Percentiles rank a stretch among this genome's conserved stretches.
phyloP scores from a whole-genome alignment of 495 filamentous ascomycete genomes.

The Tuber calosporum region DNA sequence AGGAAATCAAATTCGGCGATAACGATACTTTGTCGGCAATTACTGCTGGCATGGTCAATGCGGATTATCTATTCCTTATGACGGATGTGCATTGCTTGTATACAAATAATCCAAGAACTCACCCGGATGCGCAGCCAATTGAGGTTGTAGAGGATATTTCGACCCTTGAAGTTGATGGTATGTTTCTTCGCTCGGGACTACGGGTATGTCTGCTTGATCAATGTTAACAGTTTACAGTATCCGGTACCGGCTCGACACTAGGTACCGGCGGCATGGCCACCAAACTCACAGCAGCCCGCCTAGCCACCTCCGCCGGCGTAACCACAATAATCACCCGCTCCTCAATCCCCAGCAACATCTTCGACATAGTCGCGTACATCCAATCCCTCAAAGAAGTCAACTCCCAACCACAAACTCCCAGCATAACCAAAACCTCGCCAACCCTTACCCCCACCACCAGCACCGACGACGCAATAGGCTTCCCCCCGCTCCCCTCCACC shows the following conservation, averaged over 20 bases:
- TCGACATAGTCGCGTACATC: conserved; percentile 73
- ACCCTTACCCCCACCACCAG: conserved; percentile 15
- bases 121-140: conserved; percentile 80
- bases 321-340: conserved; percentile 90
- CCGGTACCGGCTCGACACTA: conserved; percentile 74
- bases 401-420: conserved; percentile 14
- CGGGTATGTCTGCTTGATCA: neutral
- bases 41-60: conserved; percentile 93
- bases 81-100: conserved; percentile 97
- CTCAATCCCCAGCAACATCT: conserved; percentile 86
- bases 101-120: conserved; percentile 80
- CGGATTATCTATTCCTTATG: conserved; percentile 96
- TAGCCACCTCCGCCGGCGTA: conserved; percentile 90
- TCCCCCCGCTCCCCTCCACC: conserved; percentile 42
- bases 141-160: conserved; percentile 87
- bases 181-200: neutral
- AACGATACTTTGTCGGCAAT: conserved; percentile 96
- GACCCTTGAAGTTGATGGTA: conserved; percentile 73
- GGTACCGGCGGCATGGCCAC: conserved; percentile 98
- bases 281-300: conserved; percentile 88
- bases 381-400: conserved; percentile 50
- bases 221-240: conserved; percentile 50
- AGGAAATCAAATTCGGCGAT: conserved; percentile 99
- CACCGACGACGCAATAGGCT: conserved; percentile 42
- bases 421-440: conserved; percentile 14